phyloP scores from a whole-genome alignment of 805 yeast genomes.

The Candida endomychidarum region DNA sequence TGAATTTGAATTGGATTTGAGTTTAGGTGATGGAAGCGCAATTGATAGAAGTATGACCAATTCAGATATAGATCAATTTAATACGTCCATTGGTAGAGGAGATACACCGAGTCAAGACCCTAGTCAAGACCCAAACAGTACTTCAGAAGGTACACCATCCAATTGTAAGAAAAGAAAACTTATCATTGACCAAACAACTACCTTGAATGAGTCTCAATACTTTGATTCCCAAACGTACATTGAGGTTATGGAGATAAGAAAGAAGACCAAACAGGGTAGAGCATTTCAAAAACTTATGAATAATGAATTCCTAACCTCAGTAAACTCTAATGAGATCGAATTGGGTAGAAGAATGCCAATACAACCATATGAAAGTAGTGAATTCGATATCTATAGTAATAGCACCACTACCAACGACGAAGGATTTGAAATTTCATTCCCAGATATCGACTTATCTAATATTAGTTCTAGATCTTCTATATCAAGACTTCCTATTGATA shows the following conservation, averaged over 20 bases:
- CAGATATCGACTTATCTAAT: conserved; percentile 18
- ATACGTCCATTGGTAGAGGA: too few relatives aligned
- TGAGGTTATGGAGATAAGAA: too few relatives aligned
- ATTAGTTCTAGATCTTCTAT: conserved; percentile 4
- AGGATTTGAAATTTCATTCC: conserved; percentile 23
- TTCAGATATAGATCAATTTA: conserved; percentile 4
- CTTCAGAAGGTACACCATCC: too few relatives aligned
- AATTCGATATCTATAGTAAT: conserved; percentile 1
- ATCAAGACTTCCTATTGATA: neutral
- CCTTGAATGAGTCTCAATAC: too few relatives aligned
- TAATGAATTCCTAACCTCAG: too few relatives aligned
- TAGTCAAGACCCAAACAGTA: too few relatives aligned
- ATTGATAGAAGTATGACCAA: neutral
- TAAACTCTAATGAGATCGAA: conserved; percentile 9
- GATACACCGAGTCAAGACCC: too few relatives aligned
- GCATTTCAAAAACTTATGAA: too few relatives aligned
- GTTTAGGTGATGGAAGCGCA: conserved; percentile 3
- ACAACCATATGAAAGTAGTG: neutral
- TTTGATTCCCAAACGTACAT: too few relatives aligned
- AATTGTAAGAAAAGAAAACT: too few relatives aligned
- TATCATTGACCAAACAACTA: too few relatives aligned
- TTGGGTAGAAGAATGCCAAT: conserved; percentile 9
- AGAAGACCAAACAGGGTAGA: too few relatives aligned
- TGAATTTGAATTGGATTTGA: conserved; percentile 7
- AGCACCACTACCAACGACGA: neutral